These are phyloP conservation scores for Funneliformis caledonium DNA, from an alignment of 371 early-diverging fungal genomes.

Conservation along the genomic window DNA sequence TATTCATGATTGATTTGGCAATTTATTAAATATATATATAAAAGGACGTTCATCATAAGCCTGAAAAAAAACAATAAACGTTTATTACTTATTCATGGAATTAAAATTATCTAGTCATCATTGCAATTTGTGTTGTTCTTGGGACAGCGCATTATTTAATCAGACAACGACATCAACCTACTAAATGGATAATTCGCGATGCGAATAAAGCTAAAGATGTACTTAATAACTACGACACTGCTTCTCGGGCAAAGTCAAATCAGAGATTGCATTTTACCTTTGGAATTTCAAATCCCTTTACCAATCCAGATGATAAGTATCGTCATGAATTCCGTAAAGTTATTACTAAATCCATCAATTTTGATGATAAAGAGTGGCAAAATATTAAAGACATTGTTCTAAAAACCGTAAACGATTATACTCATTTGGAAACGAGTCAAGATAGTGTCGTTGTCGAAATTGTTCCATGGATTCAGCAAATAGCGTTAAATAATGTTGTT, in stretches of 20 bases:
- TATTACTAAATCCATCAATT: not conserved
- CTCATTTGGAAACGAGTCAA: not conserved
- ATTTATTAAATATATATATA: no score
- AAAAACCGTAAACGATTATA: not conserved
- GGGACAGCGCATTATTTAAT: no score
- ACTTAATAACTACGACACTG: not conserved
- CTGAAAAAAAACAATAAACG: no score
- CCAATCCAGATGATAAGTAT: not conserved
- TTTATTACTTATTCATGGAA: no score
- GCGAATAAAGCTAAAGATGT: not conserved
- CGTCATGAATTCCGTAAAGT: not conserved
- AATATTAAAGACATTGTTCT: not conserved
- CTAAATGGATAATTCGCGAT: not conserved
- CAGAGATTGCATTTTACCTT: not conserved
- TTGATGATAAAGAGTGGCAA: not conserved
- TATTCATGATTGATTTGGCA: no score
- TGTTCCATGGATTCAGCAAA: conserved; percentile 14
- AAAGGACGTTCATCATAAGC: no score
- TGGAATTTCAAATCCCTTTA: conserved; percentile 26
- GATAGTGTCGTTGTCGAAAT: not conserved
- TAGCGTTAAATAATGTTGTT: not conserved
- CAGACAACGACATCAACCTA: no score
- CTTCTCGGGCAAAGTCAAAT: conserved; percentile 7
- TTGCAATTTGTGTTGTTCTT: no score
- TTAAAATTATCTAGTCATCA: no score